These are phyloP conservation scores for Zygoascus biomembranicola DNA, from an alignment of 805 yeast genomes.

Conservation along the genomic window DNA sequence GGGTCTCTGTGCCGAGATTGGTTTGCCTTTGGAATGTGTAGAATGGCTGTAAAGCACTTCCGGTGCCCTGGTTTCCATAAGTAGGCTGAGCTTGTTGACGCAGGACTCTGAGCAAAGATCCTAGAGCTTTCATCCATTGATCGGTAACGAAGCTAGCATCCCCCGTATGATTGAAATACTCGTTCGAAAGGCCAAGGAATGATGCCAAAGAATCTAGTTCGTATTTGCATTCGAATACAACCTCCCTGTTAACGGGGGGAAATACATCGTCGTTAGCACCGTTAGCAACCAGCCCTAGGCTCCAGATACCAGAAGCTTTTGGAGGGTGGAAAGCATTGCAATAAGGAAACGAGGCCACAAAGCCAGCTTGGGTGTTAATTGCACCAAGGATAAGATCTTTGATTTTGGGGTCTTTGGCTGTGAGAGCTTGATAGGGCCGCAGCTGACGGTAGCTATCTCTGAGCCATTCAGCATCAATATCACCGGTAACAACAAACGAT, in stretches of 20 bases:
- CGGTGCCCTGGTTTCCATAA: conserved; percentile 27
- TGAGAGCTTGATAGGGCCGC: conserved; percentile 60
- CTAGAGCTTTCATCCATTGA: conserved; percentile 54
- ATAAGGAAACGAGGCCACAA: conserved; percentile 57
- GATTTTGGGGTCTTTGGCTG: conserved; percentile 43
- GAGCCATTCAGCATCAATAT: conserved; percentile 89
- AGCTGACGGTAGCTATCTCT: conserved; percentile 81
- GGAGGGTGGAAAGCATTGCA: conserved; percentile 95
- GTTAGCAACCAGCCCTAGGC: conserved; percentile 35
- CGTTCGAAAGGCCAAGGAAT: conserved; percentile 66
- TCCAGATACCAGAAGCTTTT: conserved; percentile 30
- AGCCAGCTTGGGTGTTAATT: conserved; percentile 67
- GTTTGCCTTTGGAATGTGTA: conserved; percentile 72
- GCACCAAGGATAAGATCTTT: conserved; percentile 62
- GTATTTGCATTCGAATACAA: conserved; percentile 83
- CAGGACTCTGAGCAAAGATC: conserved; percentile 43
- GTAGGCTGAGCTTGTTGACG: conserved; percentile 56
- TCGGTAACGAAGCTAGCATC: conserved; percentile 33
- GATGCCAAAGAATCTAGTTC: conserved; percentile 83
- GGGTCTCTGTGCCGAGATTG: conserved; percentile 70
- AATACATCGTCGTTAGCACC: conserved; percentile 46
- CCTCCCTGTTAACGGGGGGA: conserved; percentile 63
- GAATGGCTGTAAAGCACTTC: conserved; percentile 39
- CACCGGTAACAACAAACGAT: conserved; percentile 83
- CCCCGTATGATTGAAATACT: conserved; percentile 37